Conservation (phyloP, 257 asterid genomes). For the Penstemon eatonii region DNA sequence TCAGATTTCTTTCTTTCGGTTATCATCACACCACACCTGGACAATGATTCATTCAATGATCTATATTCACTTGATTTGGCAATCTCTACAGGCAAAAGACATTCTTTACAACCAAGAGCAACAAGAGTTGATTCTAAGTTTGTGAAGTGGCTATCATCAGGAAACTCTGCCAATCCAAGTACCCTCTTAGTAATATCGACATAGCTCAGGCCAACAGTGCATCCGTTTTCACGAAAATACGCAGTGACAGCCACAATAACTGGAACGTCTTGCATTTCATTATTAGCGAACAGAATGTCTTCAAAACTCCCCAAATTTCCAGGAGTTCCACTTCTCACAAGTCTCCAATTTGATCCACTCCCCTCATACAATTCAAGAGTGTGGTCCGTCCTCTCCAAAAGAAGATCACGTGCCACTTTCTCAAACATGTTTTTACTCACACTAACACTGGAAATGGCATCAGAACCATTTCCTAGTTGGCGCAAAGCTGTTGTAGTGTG, state of each 20-base stretch:
- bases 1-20: slow-evolving; percentile 84
- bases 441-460: slow-evolving; percentile 81
- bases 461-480: slow-evolving; percentile 79
- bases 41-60: slow-evolving; percentile 69
- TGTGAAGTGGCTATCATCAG: slow-evolving; percentile 91
- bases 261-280: slow-evolving; percentile 96
- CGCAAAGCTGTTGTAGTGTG: slow-evolving; percentile 93
- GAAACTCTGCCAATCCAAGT: slow-evolving; percentile 90
- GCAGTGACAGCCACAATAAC: slow-evolving; percentile 66
- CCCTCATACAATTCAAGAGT: slow-evolving; percentile 87
- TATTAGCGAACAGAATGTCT: slow-evolving; percentile 86
- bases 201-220: slow-evolving; percentile 78
- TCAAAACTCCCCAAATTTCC: slow-evolving; percentile 92
- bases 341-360: slow-evolving; percentile 80
- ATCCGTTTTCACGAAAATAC: slow-evolving; percentile 69
- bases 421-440: slow-evolving; percentile 91
- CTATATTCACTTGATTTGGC: slow-evolving; percentile 65
- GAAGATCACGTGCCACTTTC: slow-evolving; percentile 75
- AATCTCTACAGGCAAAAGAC: slow-evolving; percentile 71
- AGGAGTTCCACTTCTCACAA: slow-evolving; percentile 82
- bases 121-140: slow-evolving; percentile 89
- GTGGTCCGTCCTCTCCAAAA: slow-evolving; percentile 90
- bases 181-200: slow-evolving; percentile 74
- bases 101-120: slow-evolving; percentile 97
- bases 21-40: slow-evolving; percentile 90